Percentiles rank a stretch among this genome's conserved stretches.
phyloP scores from a whole-genome alignment of 1,139 yeast genomes.

The Geotrichum carabidarum region DNA sequence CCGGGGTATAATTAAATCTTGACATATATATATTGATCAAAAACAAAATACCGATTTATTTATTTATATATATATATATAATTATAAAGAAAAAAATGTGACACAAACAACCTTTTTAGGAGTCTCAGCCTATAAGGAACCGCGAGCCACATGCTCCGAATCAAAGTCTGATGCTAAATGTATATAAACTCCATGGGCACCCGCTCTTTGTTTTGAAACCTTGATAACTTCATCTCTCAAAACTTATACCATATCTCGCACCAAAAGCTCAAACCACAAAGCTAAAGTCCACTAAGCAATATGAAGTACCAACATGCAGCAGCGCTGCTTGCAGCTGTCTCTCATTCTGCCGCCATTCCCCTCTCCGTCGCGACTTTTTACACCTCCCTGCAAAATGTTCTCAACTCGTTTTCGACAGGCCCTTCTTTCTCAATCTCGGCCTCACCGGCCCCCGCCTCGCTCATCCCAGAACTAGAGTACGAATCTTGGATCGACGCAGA shows the following conservation, averaged over 20 bases:
- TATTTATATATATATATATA: no score
- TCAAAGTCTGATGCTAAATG: no score
- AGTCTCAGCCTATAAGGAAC: no score
- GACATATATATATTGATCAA: no score
- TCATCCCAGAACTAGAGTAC: constrained; percentile 40
- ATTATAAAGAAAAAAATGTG: background rate
- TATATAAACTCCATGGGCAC: no score
- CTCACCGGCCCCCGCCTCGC: constrained; percentile 13
- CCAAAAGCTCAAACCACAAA: no score
- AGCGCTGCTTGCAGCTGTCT: background rate
- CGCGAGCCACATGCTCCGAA: no score
- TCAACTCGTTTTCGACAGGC: background rate
- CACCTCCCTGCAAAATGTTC: background rate
- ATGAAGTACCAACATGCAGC: constrained; percentile 1
- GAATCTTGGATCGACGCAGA: constrained; percentile 56
- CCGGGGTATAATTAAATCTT: background rate
- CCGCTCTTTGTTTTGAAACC: no score
- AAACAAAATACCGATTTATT: background rate
- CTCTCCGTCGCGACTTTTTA: constrained; percentile 1
- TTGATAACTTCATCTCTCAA: no score
- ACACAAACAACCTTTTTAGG: background rate
- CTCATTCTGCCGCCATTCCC: background rate
- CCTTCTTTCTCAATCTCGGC: background rate
- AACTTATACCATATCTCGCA: no score
- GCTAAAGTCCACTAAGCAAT: background rate